Base-by-base conservation (phyloP, 192 early-diverging fungal species). In the Coemansia sp. region DNA sequence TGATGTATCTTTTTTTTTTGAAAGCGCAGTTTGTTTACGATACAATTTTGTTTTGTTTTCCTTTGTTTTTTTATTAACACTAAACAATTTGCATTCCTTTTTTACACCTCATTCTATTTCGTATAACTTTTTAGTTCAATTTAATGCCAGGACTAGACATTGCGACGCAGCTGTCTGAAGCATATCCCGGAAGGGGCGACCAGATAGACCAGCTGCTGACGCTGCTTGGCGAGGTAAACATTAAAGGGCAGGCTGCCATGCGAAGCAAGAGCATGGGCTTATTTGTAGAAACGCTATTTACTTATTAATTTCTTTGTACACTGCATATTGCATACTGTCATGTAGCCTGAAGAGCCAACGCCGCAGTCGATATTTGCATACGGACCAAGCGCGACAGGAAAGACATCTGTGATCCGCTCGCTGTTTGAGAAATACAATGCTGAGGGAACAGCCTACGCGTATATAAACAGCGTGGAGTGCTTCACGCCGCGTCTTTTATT, bases 401-500 rank as follows among this genome's bases (percentile, higher is more conserved):
- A 91, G 52, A 88, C 88, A 2, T n/a, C 74, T 3, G 67, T 90
- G 22, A 35, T 84, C 2, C 71, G 68, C 3, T 57, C 65, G 22
- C 64, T 90, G 11, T 75, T 85, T 51, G 48, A 36, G 11, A 35
- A 72, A 34, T 84, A 84, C 68, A 70, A 79, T 36, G 9, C 64
- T 12, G 12, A 6, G 1, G 67, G 65, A 2, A 64, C 43, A 8
- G 35, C 45, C 39, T 57, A 76, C 35, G 79, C 68, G 86, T 90
- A 85, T 66, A 67, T 94, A 6, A 90, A 91, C 76, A 92, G 92
- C 68, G 76, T 93, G 7, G 93, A 94, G 73, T 89, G 91, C 59
- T 87, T 88, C 64, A 89, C 91, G 1, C 86, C 90, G 20, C 86
- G 93, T 2, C 78, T 94, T 59, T 68, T 96, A 32, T 93, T 94